phyloP scores from a whole-genome alignment of 371 early-diverging fungal genomes.

The Apophysomyces elegans region DNA sequence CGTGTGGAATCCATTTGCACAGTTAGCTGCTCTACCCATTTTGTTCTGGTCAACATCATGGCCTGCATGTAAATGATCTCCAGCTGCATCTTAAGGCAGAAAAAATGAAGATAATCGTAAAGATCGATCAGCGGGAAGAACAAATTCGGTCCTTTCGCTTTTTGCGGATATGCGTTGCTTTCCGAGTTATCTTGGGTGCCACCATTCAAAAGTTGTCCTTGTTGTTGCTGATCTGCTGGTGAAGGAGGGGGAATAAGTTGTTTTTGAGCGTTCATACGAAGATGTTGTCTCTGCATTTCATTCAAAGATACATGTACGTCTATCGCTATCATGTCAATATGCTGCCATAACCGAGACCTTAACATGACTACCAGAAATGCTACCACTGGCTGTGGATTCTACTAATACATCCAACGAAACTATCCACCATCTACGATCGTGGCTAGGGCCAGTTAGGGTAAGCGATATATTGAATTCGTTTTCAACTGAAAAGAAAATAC shows the following conservation, averaged over 20 bases:
- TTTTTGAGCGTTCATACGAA: slow-evolving; percentile 55
- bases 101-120: slow-evolving; percentile 71
- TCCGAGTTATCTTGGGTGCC: background rate
- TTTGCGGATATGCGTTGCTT: slow-evolving; percentile 3
- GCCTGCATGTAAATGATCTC: slow-evolving; percentile 71
- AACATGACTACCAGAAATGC: slow-evolving; percentile 33
- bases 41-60: slow-evolving; percentile 56
- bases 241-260: slow-evolving; percentile 49
- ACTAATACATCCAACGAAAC: slow-evolving; percentile 59
- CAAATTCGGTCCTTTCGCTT: slow-evolving; percentile 11
- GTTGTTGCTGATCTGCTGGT: slow-evolving; percentile 14
- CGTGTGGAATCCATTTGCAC: slow-evolving; percentile 63
- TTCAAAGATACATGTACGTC: slow-evolving; percentile 59
- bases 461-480: slow-evolving; percentile 72
- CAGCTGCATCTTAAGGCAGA: slow-evolving; percentile 68
- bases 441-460: slow-evolving; percentile 60
- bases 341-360: too few relatives aligned
- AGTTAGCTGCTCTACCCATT: slow-evolving; percentile 69
- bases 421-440: slow-evolving; percentile 61
- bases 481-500: slow-evolving; percentile 66
- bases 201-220: background rate
- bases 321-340: slow-evolving; percentile 14
- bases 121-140: slow-evolving; percentile 63
- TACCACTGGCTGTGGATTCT: slow-evolving; percentile 40
- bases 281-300: slow-evolving; percentile 53